Evolutionary conservation across 2,329 filamentous ascomycete genomes (phyloP).

Genomic region (Ophiostoma tasmaniense): DNA sequence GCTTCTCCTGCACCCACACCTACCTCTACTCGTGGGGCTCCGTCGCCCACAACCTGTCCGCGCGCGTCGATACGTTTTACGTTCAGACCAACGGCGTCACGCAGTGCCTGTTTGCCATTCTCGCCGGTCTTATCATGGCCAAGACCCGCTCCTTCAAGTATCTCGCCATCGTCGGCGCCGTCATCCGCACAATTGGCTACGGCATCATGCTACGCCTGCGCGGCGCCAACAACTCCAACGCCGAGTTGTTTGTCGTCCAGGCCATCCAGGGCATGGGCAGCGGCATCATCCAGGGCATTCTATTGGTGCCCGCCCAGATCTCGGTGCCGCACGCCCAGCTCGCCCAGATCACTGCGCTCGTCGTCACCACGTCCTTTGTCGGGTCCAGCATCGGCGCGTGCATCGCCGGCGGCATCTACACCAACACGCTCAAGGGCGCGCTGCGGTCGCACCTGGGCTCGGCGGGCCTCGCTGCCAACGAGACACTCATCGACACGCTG

Average conservation of each 20-base stretch:
- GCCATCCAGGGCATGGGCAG: constrained; percentile 38
- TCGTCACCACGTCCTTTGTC: constrained; percentile 7
- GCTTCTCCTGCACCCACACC: constrained; percentile 37
- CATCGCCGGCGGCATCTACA: constrained; percentile 9
- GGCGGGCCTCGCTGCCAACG: background rate
- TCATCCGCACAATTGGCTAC: constrained; percentile 39
- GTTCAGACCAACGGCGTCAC: constrained; percentile 31
- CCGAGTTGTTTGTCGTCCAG: constrained; percentile 41
- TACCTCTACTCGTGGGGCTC: constrained; percentile 41
- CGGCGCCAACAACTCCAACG: constrained; percentile 33
- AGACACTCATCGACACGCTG: constrained; percentile 25
- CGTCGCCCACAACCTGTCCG: constrained; percentile 34
- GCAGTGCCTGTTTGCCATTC: constrained; percentile 27
- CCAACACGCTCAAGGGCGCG: constrained; percentile 4
- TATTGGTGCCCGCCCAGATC: constrained; percentile 10
- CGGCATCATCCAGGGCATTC: constrained; percentile 7
- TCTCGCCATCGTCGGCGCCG: constrained; percentile 33
- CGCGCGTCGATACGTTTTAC: constrained; percentile 37
- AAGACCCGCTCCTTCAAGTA: constrained; percentile 36
- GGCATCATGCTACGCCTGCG: constrained; percentile 43
- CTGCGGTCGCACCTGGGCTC: background rate
- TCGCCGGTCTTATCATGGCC: constrained; percentile 35
- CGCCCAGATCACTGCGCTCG: constrained; percentile 10
- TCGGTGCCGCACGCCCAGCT: constrained; percentile 11
- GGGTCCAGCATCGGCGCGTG: constrained; percentile 9